A percentile compares a stretch with the other conserved stretches of the same genome.
Evolutionary conservation across 208 protist genomes (phyloP).

Genomic region (Leishmania tropica): DNA sequence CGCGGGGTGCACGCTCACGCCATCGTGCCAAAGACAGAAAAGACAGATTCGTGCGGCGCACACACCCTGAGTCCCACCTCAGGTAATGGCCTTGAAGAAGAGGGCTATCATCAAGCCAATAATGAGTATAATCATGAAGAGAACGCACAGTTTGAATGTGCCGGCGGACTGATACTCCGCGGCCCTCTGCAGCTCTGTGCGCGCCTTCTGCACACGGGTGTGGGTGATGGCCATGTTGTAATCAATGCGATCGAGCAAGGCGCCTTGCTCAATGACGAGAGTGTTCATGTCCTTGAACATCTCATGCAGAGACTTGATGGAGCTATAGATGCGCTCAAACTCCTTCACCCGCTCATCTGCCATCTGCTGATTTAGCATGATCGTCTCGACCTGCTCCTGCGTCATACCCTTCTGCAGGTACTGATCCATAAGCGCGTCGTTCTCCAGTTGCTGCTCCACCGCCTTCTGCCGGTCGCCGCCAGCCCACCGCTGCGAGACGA

Average conservation of each 20-base stretch:
- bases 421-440: conserved; percentile 88
- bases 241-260: conserved; percentile 95
- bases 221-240: conserved; percentile 95
- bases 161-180: conserved; percentile 90
- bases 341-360: conserved; percentile 92
- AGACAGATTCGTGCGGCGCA: background rate
- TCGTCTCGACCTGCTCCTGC: conserved; percentile 92
- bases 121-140: conserved; percentile 92
- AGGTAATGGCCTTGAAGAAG: conserved; percentile 83
- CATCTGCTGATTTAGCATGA: conserved; percentile 92
- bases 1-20: background rate
- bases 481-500: conserved; percentile 81
- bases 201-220: conserved; percentile 79
- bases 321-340: conserved; percentile 92
- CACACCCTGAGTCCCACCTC: background rate
- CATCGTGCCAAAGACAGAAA: background rate
- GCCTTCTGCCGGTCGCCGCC: conserved; percentile 82
- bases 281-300: conserved; percentile 95
- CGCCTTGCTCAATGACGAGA: conserved; percentile 94
- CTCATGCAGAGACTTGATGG: conserved; percentile 93
- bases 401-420: conserved; percentile 93
- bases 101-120: conserved; percentile 85
- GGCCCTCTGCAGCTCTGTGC: conserved; percentile 85
- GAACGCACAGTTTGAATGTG: conserved; percentile 90
- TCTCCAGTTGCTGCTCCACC: conserved; percentile 87